phyloP scores from a whole-genome alignment of 495 filamentous ascomycete genomes.

The Aspergillus affinis region DNA sequence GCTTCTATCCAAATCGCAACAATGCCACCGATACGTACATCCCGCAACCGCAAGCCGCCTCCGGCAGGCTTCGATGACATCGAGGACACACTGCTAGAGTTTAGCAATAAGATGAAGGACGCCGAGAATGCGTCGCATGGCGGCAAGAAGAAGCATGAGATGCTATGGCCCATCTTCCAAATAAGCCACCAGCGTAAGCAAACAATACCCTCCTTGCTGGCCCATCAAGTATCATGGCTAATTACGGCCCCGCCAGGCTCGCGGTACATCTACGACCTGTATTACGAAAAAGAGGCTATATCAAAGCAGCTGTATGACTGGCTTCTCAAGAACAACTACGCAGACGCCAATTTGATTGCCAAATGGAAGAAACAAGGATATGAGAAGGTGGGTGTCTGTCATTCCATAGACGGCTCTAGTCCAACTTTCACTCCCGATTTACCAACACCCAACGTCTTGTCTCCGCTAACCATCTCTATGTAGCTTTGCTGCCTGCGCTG shows the following conservation, averaged over 20 bases:
- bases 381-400: constrained; percentile 69
- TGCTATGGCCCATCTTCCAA: constrained; percentile 95
- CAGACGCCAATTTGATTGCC: constrained; percentile 89
- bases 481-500: constrained; percentile 92
- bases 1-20: constrained; percentile 16
- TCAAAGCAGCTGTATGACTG: constrained; percentile 89
- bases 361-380: constrained; percentile 99
- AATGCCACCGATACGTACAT: constrained; percentile 84
- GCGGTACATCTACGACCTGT: constrained; percentile 95
- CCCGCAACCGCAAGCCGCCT: constrained; percentile 82
- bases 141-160: constrained; percentile 81
- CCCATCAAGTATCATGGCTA: background rate
- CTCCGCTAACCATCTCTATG: constrained; percentile 17
- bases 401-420: background rate
- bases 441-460: background rate
- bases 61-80: constrained; percentile 95
- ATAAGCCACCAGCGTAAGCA: constrained; percentile 87
- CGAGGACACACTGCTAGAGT: constrained; percentile 93
- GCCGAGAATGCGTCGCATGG: constrained; percentile 80
- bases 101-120: constrained; percentile 98
- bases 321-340: constrained; percentile 95
- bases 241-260: constrained; percentile 46
- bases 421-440: background rate
- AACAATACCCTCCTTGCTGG: background rate
- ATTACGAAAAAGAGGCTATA: constrained; percentile 97